Evolutionary conservation across 768 basidiomycete genomes (phyloP).

Genomic region (Suillus americanus): DNA sequence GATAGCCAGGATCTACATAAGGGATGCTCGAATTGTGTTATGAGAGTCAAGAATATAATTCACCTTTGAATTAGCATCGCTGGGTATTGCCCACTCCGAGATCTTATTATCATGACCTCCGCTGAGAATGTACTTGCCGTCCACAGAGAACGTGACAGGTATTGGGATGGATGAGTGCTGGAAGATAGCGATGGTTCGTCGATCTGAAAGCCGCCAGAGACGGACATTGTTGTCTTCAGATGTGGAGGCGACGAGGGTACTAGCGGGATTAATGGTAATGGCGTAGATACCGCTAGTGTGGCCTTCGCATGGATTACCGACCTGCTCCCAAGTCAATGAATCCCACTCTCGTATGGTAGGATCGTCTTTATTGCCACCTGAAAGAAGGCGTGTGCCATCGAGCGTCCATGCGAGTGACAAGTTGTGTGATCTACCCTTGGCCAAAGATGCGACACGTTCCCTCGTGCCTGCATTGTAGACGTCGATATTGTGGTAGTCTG

Average conservation of each 20-base stretch:
- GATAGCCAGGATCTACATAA: neutral
- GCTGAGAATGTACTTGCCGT: neutral
- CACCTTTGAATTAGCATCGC: neutral
- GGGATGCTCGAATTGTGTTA: neutral
- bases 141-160: neutral
- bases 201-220: neutral
- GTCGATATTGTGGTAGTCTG: neutral
- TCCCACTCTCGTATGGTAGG: neutral
- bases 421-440: neutral
- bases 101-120: neutral
- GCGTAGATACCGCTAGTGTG: too few species aligned
- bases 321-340: neutral
- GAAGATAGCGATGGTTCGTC: neutral
- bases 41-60: neutral
- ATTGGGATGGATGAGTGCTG: fast-evolving
- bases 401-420: neutral
- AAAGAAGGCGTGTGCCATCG: neutral
- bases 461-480: neutral
- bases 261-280: too few species aligned
- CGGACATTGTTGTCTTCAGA: neutral
- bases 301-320: neutral
- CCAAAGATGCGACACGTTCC: neutral
- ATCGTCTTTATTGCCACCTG: neutral
- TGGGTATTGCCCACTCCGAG: neutral
- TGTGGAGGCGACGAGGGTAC: neutral